Conservation (phyloP, 805 yeast species). For the Wickerhamiella australiensis region DNA sequence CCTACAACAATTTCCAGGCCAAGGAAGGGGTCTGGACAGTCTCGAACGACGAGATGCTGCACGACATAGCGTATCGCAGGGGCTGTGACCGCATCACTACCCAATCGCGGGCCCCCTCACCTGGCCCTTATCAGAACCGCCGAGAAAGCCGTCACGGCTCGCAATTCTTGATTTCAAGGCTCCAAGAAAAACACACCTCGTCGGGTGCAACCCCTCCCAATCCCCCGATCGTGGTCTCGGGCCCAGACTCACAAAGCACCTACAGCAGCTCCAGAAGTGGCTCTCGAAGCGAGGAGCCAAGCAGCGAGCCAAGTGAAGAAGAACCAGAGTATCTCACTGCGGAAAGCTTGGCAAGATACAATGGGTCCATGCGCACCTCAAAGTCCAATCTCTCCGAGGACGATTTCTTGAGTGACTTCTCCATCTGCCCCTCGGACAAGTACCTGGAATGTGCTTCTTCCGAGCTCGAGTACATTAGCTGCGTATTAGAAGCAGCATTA, state of each 20-base stretch:
- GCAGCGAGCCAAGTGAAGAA: slow-evolving; percentile 2
- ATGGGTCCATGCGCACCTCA: not conserved
- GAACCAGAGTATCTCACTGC: not conserved
- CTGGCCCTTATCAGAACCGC: slow-evolving; percentile 13
- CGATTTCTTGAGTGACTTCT: not conserved
- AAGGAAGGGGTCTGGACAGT: slow-evolving; percentile 20
- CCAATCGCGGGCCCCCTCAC: not conserved
- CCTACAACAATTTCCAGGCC: slow-evolving; percentile 17
- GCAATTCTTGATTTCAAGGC: slow-evolving; percentile 5
- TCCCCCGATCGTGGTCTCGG: not conserved
- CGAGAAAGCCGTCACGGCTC: slow-evolving; percentile 16
- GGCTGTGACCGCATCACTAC: not conserved
- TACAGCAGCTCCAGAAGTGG: not conserved
- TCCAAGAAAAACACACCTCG: slow-evolving; percentile 8
- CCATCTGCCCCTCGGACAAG: not conserved
- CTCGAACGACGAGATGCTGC: slow-evolving; percentile 21
- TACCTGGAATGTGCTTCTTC: slow-evolving; percentile 11
- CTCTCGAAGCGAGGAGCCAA: not conserved
- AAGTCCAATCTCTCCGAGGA: not conserved
- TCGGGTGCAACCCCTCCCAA: not conserved
- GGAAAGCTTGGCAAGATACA: not conserved
- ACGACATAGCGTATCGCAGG: slow-evolving; percentile 19
- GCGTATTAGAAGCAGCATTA: slow-evolving; percentile 17
- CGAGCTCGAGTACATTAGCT: slow-evolving; percentile 20
- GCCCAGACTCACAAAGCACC: not conserved